Conservation (phyloP, 2,329 filamentous ascomycete genomes). For the Helicocarpus griseus region DNA sequence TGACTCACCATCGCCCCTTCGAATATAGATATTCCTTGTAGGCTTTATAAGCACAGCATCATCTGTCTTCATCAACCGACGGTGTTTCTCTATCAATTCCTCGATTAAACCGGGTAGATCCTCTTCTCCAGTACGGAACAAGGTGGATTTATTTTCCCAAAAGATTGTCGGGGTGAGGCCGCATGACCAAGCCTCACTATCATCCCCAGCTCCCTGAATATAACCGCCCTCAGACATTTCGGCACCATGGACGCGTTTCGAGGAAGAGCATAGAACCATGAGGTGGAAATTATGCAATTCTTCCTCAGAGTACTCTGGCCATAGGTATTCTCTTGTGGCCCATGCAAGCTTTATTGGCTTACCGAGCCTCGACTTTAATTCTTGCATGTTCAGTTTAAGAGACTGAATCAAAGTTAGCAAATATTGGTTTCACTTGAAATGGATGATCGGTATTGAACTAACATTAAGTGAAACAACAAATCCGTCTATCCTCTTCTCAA, state of each 20-base stretch:
- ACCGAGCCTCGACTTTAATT: constrained; percentile 46
- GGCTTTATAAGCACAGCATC: constrained; percentile 28
- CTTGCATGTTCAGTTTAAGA: constrained; percentile 51
- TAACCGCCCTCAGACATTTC: constrained; percentile 67
- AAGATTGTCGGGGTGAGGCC: constrained; percentile 71
- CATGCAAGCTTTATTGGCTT: constrained; percentile 72
- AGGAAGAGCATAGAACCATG: constrained; percentile 78
- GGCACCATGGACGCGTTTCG: constrained; percentile 57
- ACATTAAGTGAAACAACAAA: constrained; percentile 45
- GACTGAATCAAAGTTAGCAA: constrained; percentile 34
- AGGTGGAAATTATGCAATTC: constrained; percentile 52
- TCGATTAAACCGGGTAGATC: constrained; percentile 48
- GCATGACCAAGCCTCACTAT: constrained; percentile 84
- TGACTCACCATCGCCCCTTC: constrained; percentile 1
- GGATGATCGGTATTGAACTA: constrained; percentile 2
- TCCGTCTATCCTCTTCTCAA: constrained; percentile 50
- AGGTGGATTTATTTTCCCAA: constrained; percentile 56
- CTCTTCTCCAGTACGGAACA: constrained; percentile 58
- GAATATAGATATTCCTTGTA: constrained; percentile 26
- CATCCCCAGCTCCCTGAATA: constrained; percentile 89
- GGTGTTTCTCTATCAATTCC: constrained; percentile 28
- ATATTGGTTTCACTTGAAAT: neutral
- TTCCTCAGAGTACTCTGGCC: constrained; percentile 36
- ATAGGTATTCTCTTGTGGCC: constrained; percentile 59
- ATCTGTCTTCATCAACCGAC: constrained; percentile 12